Evolutionary conservation across 257 asterid species (phyloP), one percentile per base, ranked within the genome.

Genomic region (Lantana camara): DNA sequence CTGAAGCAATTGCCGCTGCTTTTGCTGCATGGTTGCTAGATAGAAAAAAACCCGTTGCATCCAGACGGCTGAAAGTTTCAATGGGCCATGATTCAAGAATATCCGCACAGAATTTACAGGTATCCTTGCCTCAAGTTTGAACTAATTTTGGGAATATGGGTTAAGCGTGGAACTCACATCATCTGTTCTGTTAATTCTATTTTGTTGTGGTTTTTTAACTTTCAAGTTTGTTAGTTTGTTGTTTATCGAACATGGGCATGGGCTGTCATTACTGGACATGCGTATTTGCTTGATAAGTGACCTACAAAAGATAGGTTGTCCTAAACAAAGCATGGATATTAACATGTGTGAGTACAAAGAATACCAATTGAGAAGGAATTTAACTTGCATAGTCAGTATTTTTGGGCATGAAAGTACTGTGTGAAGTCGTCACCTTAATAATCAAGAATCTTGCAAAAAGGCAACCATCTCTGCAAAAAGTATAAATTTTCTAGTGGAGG

Each of bases 1-100:
- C 97, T 56, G 97, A 94, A 88, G 97, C 97, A 70, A 90, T 94
- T 75, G 97, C 97, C 68, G 84, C 96, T 66, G 96, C 88, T 35
- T 94, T 94, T 70, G 91, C 89, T 71, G 86, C 86, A 66, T 94
- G 99, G 99, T 80, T 94, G 64, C 76, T 67, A 64, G 83, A 79
- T 29, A 90, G 79, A 77, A 90, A 90, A 85, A 83, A 79, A 74
- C 69, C 73, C 23, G 81, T 73, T 76, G 73, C 80, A 60, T 76
- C 88, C 44, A 86, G 73, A 69, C 67, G 66, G 53, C 64, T 94
- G 87, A 86, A 84, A 82, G 90, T 94, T 67, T 90, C 99, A 19
- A 54, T 94, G 35, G 97, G 99, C 50, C 96, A 94, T 48, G 99
- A 94, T 82, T 94, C 99, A 62, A 87, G 99, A 69, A 80, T 88